These are phyloP conservation scores for Lachancea kluyveri DNA, from an alignment of 805 yeast genomes.

Conservation along the genomic window DNA sequence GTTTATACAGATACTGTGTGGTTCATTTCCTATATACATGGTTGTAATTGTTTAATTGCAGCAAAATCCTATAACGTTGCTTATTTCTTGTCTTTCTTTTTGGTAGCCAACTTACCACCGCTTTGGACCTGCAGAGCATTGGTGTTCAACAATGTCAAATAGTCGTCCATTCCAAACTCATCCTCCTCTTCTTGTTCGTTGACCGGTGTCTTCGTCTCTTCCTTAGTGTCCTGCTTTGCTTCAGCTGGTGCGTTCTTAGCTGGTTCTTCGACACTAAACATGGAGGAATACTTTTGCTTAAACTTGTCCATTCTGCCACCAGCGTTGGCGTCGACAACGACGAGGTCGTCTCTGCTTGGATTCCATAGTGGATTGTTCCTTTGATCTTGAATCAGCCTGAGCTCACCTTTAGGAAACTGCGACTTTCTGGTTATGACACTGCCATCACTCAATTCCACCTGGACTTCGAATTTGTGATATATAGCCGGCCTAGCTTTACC, in stretches of 20 bases:
- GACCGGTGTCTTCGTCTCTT: slow-evolving; percentile 6
- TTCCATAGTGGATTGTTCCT: slow-evolving; percentile 87
- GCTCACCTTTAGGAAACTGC: slow-evolving; percentile 81
- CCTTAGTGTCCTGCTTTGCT: slow-evolving; percentile 8
- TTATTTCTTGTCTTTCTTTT: slow-evolving; percentile 25
- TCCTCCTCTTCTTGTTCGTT: slow-evolving; percentile 11
- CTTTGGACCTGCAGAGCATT: slow-evolving; percentile 26
- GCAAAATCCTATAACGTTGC: too few species aligned
- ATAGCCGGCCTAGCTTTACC: slow-evolving; percentile 94
- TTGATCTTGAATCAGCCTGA: slow-evolving; percentile 82
- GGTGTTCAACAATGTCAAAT: slow-evolving; percentile 26
- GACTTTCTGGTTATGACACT: slow-evolving; percentile 79
- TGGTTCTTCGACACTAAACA: slow-evolving; percentile 37
- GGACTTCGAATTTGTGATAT: slow-evolving; percentile 81
- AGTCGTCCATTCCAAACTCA: slow-evolving; percentile 28
- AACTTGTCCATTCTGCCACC: slow-evolving; percentile 75
- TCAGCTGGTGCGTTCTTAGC: slow-evolving; percentile 6
- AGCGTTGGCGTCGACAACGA: slow-evolving; percentile 71
- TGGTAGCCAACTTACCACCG: slow-evolving; percentile 27
- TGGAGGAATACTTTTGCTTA: slow-evolving; percentile 54
- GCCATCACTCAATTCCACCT: slow-evolving; percentile 91
- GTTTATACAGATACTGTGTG: too few species aligned
- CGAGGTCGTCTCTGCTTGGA: slow-evolving; percentile 72
- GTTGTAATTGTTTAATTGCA: too few species aligned
- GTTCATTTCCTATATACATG: too few species aligned